These are phyloP conservation scores for Trapa incisa DNA, from an alignment of 345 rosid genomes.

Conservation along the genomic window DNA sequence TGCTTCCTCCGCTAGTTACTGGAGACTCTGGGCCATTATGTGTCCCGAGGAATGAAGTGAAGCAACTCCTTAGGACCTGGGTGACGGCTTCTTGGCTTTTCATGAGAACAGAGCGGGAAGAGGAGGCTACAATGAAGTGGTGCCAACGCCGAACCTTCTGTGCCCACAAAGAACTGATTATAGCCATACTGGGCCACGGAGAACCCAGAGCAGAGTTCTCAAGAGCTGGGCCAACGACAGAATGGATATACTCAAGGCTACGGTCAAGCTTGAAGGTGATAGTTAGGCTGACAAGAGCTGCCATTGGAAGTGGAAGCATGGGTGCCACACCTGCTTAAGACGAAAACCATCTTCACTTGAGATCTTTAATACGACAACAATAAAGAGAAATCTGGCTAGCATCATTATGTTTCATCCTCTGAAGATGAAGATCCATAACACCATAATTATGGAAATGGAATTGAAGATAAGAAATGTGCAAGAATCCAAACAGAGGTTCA, in stretches of 20 bases:
- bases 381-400: neutral
- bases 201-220: constrained; percentile 47
- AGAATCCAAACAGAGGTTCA: neutral
- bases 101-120: constrained; percentile 40
- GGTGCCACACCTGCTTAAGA: constrained; percentile 22
- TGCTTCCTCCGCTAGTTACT: constrained; percentile 24
- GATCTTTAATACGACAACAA: neutral
- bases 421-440: neutral
- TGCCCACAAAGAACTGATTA: constrained; percentile 54
- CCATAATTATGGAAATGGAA: neutral
- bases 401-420: neutral
- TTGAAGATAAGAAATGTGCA: neutral
- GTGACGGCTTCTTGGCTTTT: constrained; percentile 38
- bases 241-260: constrained; percentile 37
- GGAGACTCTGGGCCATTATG: constrained; percentile 14
- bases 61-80: constrained; percentile 52
- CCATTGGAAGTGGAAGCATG: constrained; percentile 55
- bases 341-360: neutral
- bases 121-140: constrained; percentile 38
- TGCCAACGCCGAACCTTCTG: constrained; percentile 63
- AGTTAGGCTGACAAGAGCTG: constrained; percentile 61
- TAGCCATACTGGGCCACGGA: constrained; percentile 38
- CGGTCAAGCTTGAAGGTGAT: constrained; percentile 51
- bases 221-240: constrained; percentile 51
- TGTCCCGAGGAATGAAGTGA: constrained; percentile 39